These are phyloP conservation scores for Neonectria punicea DNA, from an alignment of 2,329 filamentous ascomycete species.

Conservation along the genomic window DNA sequence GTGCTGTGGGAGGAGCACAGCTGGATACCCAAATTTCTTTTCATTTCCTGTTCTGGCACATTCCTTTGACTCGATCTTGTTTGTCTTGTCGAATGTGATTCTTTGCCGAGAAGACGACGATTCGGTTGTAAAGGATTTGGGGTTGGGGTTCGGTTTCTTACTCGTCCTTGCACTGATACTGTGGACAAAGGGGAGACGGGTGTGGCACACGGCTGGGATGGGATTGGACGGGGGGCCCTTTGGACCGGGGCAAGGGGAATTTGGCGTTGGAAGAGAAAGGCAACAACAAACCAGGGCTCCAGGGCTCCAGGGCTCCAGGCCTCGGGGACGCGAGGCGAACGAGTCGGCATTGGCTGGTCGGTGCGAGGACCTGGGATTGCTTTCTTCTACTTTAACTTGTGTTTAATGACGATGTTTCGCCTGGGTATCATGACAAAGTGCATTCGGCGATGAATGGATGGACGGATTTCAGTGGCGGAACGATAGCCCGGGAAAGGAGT, in stretches of 20 bases:
- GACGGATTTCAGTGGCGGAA: background rate
- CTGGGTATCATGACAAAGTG: slow-evolving; percentile 13
- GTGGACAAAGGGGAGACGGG: slow-evolving; percentile 1
- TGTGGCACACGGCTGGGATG: background rate
- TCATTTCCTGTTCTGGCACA: slow-evolving; percentile 30
- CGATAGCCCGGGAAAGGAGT: background rate
- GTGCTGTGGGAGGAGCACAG: slow-evolving; percentile 6
- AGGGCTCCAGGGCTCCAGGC: background rate
- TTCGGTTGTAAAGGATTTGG: background rate
- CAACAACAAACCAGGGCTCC: background rate
- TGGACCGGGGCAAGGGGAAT: slow-evolving; percentile 15
- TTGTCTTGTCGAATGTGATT: slow-evolving; percentile 26
- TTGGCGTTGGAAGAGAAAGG: slow-evolving; percentile 29
- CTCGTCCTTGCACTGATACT: background rate
- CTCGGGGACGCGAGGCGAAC: background rate
- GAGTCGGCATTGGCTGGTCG: background rate
- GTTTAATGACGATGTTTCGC: slow-evolving; percentile 19
- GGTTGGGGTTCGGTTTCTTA: background rate
- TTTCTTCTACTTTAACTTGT: slow-evolving; percentile 6
- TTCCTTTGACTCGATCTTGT: slow-evolving; percentile 24
- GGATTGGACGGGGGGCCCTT: background rate
- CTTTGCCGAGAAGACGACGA: background rate
- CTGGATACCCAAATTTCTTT: slow-evolving; percentile 40
- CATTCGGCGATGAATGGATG: background rate
- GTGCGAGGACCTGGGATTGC: background rate